Percentiles rank a stretch among this genome's conserved stretches.
Conservation (phyloP, 1,139 yeast genomes). For the Nakaseomyces sp. region DNA sequence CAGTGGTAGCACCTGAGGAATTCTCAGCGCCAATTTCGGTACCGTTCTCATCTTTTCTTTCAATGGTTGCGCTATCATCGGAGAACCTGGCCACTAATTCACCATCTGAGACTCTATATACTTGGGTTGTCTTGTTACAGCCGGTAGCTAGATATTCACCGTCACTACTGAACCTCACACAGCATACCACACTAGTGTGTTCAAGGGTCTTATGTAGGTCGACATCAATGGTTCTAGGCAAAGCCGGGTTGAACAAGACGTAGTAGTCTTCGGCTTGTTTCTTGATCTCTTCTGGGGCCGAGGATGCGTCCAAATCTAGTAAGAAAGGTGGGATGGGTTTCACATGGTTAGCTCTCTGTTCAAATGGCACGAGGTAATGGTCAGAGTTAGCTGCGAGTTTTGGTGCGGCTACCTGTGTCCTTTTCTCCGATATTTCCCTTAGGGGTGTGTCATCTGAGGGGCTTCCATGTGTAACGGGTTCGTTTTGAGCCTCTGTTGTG, state of each 20-base stretch:
- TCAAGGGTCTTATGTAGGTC: slow-evolving; percentile 84
- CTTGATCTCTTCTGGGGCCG: slow-evolving; percentile 69
- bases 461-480: neutral
- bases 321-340: slow-evolving; percentile 77
- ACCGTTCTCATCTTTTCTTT: slow-evolving; percentile 1
- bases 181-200: slow-evolving; percentile 91
- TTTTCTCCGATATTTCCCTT: neutral
- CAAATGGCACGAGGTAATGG: slow-evolving; percentile 33
- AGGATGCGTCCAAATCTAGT: slow-evolving; percentile 69
- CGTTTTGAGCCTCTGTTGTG: neutral
- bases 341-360: slow-evolving; percentile 47
- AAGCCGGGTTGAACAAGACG: slow-evolving; percentile 83
- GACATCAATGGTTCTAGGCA: slow-evolving; percentile 67
- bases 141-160: slow-evolving; percentile 95
- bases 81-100: slow-evolving; percentile 78
- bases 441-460: neutral
- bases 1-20: slow-evolving; percentile 37
- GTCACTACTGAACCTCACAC: slow-evolving; percentile 87
- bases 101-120: slow-evolving; percentile 87
- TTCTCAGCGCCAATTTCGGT: slow-evolving; percentile 5
- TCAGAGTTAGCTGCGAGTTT: slow-evolving; percentile 11
- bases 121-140: slow-evolving; percentile 92
- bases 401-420: neutral
- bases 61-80: slow-evolving; percentile 54
- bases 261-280: slow-evolving; percentile 83